Percentiles rank a stretch among this genome's conserved stretches.
phyloP scores from a whole-genome alignment of 306 rosid genomes.

The Inga laurina region DNA sequence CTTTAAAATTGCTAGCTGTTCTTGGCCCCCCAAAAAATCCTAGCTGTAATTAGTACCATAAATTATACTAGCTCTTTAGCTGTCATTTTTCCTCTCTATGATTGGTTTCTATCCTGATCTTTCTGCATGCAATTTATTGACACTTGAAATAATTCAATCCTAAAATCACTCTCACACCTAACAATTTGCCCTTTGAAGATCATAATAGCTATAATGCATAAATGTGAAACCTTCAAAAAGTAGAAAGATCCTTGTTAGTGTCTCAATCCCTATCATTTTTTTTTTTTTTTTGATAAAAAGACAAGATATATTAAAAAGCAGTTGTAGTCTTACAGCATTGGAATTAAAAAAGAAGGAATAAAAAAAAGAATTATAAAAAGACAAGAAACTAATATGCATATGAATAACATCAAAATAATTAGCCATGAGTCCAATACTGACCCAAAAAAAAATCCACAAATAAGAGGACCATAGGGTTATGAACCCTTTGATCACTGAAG shows the following conservation, averaged over 20 bases:
- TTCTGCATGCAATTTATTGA: neutral
- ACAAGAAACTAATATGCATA: too few species aligned
- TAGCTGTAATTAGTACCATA: too few species aligned
- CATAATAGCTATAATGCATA: neutral
- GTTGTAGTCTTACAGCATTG: too few species aligned
- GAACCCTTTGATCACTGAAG: conserved; percentile 20
- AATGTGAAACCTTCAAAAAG: neutral
- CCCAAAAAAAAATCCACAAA: neutral
- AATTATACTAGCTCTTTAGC: too few species aligned
- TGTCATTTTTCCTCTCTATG: neutral
- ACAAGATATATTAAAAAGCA: too few species aligned
- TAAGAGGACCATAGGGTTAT: neutral
- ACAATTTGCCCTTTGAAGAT: neutral
- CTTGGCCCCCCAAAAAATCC: neutral
- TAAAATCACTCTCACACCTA: neutral
- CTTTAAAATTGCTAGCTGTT: neutral
- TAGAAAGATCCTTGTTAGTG: neutral
- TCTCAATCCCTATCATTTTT: neutral
- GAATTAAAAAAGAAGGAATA: too few species aligned
- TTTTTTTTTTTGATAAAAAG: too few species aligned
- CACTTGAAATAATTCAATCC: neutral
- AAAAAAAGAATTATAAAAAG: too few species aligned
- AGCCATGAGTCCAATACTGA: too few species aligned
- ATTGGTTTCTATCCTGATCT: neutral
- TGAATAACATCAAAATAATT: too few species aligned